These are phyloP conservation scores for Pistacia integerrima DNA, from an alignment of 345 rosid genomes.

Conservation along the genomic window DNA sequence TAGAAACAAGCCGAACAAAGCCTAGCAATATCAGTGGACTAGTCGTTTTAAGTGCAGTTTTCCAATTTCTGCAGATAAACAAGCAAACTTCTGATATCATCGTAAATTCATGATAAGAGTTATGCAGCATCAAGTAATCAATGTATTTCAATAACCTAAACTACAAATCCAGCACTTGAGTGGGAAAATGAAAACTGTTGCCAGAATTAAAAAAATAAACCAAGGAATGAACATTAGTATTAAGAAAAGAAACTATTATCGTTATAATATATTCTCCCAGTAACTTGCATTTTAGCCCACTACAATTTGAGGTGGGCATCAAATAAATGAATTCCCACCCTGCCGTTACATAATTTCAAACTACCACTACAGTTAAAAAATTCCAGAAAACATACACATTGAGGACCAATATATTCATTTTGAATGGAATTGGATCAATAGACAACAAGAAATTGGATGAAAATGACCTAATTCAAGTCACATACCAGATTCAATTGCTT, in stretches of 20 bases:
- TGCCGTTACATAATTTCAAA: neutral
- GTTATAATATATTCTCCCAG: neutral
- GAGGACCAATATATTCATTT: too few relatives aligned
- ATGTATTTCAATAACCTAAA: neutral
- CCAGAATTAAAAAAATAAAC: neutral
- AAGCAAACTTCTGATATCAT: neutral
- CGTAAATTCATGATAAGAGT: neutral
- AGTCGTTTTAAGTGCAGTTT: slow-evolving; percentile 49
- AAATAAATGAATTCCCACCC: neutral
- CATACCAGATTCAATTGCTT: neutral
- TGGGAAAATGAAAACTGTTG: neutral
- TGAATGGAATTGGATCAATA: too few relatives aligned
- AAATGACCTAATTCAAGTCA: neutral
- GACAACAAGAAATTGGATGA: neutral
- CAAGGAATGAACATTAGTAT: neutral
- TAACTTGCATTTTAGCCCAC: neutral
- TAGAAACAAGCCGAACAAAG: slow-evolving; percentile 71
- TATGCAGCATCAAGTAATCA: neutral
- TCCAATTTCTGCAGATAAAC: slow-evolving; percentile 54
- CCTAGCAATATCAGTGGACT: slow-evolving; percentile 73
- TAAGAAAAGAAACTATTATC: neutral
- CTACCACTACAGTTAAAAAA: neutral
- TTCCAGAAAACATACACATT: neutral
- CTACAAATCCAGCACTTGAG: neutral
- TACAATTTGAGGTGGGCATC: neutral